phyloP scores from a whole-genome alignment of 768 basidiomycete genomes.

The Pisolithus marmoratus region DNA sequence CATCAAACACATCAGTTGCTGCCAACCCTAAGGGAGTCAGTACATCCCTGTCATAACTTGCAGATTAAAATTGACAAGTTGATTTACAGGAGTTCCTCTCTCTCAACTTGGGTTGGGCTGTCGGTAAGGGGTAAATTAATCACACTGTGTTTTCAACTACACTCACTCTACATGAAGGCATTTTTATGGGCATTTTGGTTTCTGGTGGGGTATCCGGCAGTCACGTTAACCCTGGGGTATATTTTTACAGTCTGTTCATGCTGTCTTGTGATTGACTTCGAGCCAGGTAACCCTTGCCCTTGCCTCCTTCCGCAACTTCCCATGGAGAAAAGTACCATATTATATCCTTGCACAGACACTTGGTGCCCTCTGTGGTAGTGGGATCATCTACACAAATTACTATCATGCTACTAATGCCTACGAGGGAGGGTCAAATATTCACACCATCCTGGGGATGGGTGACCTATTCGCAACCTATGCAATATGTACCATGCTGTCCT shows the following conservation, averaged over 20 bases:
- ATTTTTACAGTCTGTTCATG: constrained; percentile 9
- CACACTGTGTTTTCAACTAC: background rate
- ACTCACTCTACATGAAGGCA: constrained; percentile 27
- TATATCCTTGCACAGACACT: too few species aligned
- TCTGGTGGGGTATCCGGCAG: constrained; percentile 65
- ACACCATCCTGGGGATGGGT: constrained; percentile 53
- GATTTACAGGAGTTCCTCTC: too few species aligned
- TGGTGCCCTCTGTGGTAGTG: too few species aligned
- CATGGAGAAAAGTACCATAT: too few species aligned
- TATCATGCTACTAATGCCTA: too few species aligned
- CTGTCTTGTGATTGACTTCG: constrained; percentile 2
- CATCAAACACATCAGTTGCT: constrained; percentile 39
- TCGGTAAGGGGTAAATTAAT: constrained; percentile 17
- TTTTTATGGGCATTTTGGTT: constrained; percentile 65
- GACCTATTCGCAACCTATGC: constrained; percentile 57
- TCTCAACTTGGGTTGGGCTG: constrained; percentile 26
- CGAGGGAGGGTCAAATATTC: constrained; percentile 44
- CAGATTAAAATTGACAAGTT: background rate
- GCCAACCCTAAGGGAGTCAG: constrained; percentile 52
- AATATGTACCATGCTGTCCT: constrained; percentile 29
- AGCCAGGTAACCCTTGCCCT: too few species aligned
- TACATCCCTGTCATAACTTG: too few species aligned
- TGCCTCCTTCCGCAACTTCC: too few species aligned
- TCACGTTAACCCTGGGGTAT: constrained; percentile 68
- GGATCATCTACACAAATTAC: too few species aligned